phyloP scores from a whole-genome alignment of 805 yeast genomes.

The Spathaspora hagerdaliae region DNA sequence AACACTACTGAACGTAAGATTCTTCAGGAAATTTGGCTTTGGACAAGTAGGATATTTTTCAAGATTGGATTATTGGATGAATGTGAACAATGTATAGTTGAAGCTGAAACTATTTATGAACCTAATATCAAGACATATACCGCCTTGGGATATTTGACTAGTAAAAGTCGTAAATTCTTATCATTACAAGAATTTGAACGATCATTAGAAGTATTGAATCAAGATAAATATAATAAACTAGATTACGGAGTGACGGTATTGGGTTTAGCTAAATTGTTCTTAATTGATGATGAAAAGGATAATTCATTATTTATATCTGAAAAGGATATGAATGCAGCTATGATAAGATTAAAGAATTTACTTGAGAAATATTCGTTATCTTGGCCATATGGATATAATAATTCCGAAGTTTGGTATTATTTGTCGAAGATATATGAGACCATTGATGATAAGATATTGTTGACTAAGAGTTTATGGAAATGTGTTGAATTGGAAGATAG shows the following conservation, averaged over 20 bases:
- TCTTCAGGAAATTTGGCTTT: constrained; percentile 68
- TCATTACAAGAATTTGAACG: constrained; percentile 65
- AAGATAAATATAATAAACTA: constrained; percentile 17
- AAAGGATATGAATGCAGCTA: constrained; percentile 56
- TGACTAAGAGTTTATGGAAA: constrained; percentile 53
- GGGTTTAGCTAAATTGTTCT: constrained; percentile 50
- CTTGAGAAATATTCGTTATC: constrained; percentile 34
- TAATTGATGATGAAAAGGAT: constrained; percentile 34
- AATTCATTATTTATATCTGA: constrained; percentile 46
- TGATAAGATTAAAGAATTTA: constrained; percentile 50
- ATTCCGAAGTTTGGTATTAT: constrained; percentile 65
- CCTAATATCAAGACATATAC: constrained; percentile 48
- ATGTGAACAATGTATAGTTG: constrained; percentile 67
- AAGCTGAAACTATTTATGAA: constrained; percentile 52
- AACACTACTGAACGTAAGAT: constrained; percentile 27
- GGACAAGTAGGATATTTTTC: constrained; percentile 63
- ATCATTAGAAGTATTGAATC: constrained; percentile 45
- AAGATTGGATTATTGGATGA: constrained; percentile 53
- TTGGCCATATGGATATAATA: constrained; percentile 39
- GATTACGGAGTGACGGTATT: constrained; percentile 49
- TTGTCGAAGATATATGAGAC: constrained; percentile 60
- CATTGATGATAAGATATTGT: constrained; percentile 46
- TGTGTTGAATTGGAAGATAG: constrained; percentile 61
- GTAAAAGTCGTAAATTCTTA: constrained; percentile 38
- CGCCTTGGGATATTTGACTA: constrained; percentile 44